Evolutionary conservation across 805 yeast species (phyloP).

Genomic region (Teunomyces tritomae): DNA sequence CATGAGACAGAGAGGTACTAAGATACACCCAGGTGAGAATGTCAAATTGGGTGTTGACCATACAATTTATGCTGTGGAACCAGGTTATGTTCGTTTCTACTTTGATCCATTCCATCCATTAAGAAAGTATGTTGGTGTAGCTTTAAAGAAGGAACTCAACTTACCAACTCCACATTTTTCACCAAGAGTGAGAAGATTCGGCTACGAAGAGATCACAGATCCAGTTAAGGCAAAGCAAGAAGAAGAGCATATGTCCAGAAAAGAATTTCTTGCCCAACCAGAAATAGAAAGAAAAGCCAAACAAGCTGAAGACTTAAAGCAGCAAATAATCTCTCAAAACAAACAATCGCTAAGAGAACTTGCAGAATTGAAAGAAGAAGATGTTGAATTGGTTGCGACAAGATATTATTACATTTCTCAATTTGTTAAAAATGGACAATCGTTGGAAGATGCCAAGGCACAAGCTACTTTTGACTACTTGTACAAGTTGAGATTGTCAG

Average conservation of each 20-base stretch:
- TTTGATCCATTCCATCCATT: constrained; percentile 95
- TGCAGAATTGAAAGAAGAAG: constrained; percentile 29
- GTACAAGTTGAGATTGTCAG: constrained; percentile 41
- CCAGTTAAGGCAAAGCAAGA: constrained; percentile 54
- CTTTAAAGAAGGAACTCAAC: constrained; percentile 57
- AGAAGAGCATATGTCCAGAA: constrained; percentile 60
- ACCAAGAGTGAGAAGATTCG: constrained; percentile 86
- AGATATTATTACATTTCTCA: constrained; percentile 51
- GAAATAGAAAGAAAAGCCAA: constrained; percentile 41
- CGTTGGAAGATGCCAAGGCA: constrained; percentile 52
- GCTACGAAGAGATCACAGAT: constrained; percentile 55
- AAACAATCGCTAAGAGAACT: constrained; percentile 19
- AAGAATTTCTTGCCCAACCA: constrained; percentile 58
- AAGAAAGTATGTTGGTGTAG: constrained; percentile 86
- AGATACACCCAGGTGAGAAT: constrained; percentile 91
- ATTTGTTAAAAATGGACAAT: constrained; percentile 57
- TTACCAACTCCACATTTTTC: constrained; percentile 89
- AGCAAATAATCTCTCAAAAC: constrained; percentile 14
- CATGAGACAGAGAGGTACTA: constrained; percentile 93
- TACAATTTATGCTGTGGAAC: constrained; percentile 86
- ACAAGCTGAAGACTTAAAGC: constrained; percentile 42
- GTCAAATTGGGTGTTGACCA: constrained; percentile 90
- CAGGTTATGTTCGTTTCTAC: constrained; percentile 90
- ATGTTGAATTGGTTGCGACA: constrained; percentile 37
- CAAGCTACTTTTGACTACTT: constrained; percentile 54